Percentiles rank a stretch among this genome's conserved stretches.
These are phyloP conservation scores for Polytrichum commune DNA, from an alignment of 225 moss, liverwort and hornwort genomes.

Conservation along the genomic window DNA sequence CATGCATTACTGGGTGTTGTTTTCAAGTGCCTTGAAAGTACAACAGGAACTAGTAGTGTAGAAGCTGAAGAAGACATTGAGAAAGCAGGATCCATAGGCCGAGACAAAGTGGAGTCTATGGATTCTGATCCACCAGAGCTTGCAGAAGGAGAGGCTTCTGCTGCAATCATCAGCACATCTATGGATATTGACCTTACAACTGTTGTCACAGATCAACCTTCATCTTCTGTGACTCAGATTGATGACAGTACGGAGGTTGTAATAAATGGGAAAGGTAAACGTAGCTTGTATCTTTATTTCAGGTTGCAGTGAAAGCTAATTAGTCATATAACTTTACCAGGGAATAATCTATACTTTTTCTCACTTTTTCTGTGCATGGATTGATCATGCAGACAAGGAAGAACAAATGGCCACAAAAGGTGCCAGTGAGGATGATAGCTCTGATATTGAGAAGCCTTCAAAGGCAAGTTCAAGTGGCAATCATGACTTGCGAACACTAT, in stretches of 20 bases:
- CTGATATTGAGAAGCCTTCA: slow-evolving; percentile 9
- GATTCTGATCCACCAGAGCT: slow-evolving; percentile 13
- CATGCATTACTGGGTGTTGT: slow-evolving; percentile 71
- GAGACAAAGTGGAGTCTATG: slow-evolving; percentile 11
- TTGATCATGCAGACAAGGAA: slow-evolving; percentile 11
- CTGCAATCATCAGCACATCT: slow-evolving; percentile 7
- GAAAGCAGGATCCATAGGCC: slow-evolving; percentile 19
- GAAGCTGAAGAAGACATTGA: slow-evolving; percentile 12
- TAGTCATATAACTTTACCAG: no score
- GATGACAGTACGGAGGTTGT: slow-evolving; percentile 8
- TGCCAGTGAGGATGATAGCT: slow-evolving; percentile 18
- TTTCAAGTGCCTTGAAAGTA: slow-evolving; percentile 72
- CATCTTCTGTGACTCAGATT: slow-evolving; percentile 7
- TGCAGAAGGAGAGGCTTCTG: slow-evolving; percentile 7
- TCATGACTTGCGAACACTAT: slow-evolving; percentile 74
- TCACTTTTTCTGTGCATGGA: background rate
- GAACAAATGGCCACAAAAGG: slow-evolving; percentile 22
- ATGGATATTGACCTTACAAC: slow-evolving; percentile 24
- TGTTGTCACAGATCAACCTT: slow-evolving; percentile 6
- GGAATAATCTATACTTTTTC: no score
- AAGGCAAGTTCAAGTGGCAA: slow-evolving; percentile 46
- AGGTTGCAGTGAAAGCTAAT: no score
- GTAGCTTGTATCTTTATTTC: no score
- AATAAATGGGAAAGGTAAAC: background rate
- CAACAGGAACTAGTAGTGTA: slow-evolving; percentile 14